A percentile compares a stretch with the other conserved stretches of the same genome.
Conservation (phyloP, 2,329 filamentous ascomycete species). For the Botryosphaeria dothidea region DNA sequence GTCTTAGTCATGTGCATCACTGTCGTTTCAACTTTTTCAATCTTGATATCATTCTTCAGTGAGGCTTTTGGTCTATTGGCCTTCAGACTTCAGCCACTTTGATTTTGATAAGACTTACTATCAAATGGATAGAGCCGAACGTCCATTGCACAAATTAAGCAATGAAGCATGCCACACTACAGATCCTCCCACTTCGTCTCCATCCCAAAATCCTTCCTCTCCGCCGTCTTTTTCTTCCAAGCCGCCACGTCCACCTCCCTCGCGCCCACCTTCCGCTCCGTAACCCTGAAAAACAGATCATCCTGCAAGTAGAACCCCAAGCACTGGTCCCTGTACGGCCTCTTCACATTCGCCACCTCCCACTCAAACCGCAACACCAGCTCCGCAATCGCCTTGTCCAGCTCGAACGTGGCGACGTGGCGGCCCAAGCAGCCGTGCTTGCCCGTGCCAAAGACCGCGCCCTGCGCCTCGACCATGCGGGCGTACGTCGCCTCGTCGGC, state of each 20-base stretch:
- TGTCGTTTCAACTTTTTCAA: no score
- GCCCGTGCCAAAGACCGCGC: constrained; percentile 40
- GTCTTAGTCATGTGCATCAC: no score
- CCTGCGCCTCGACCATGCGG: constrained; percentile 35
- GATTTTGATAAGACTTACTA: no score
- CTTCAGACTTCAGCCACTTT: no score
- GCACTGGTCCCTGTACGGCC: constrained; percentile 33
- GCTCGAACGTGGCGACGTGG: constrained; percentile 37
- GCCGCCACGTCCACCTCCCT: not conserved
- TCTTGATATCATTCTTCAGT: no score
- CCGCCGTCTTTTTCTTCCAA: constrained; percentile 9
- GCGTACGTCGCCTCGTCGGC: constrained; percentile 19
- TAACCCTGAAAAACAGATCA: constrained; percentile 21
- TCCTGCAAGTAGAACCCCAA: constrained; percentile 23
- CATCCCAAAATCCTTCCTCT: constrained; percentile 3
- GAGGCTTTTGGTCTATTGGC: no score
- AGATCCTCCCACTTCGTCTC: constrained; percentile 12
- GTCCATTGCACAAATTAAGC: not conserved
- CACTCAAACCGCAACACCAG: constrained; percentile 5
- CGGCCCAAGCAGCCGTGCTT: constrained; percentile 37
- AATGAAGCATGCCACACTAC: no score
- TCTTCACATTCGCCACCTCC: not conserved
- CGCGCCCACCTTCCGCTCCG: not conserved
- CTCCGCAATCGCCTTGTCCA: constrained; percentile 47
- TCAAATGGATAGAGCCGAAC: no score